Base-by-base conservation (phyloP, 441 rosid genomes). In the Erodium moschatum region DNA sequence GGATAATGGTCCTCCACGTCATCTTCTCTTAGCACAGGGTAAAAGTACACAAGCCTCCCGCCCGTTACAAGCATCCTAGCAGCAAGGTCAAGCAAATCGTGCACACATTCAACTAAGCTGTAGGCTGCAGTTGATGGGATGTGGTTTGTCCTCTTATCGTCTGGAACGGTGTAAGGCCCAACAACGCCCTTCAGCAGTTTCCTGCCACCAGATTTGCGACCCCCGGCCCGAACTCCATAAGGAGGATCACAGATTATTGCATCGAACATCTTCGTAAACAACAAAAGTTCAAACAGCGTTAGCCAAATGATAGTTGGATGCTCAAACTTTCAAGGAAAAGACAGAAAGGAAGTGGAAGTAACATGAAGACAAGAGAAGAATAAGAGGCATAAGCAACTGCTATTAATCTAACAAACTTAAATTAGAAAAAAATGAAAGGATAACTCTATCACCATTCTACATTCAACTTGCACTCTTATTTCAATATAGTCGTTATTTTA, bases 151-250 rank as follows among this genome's bases (percentile, higher is more conserved):
- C 97, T 89, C 76, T 91, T 89, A 68, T 91, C 96, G 13, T 94
- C 97, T 0, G 97, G 95, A 67, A 94, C 89, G 0, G 86, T 85
- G 83, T 94, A 94, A 38, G 98, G 97, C 18, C 80, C 88, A 62
- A 87, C 85, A 16, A 73, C 82, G 54, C 98, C 98, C 74, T 91
- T 88, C 2, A 94, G 83, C 72, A 94, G 79, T 80, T 94, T 94
- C 31, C 98, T 78, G 27, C 97, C 98, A 70, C 98, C 97, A 0
- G 98, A 91, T 76, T 94, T 94, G 33, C 96, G 91, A 11, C 97
- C 98, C 63, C 98, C 92, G 70, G 98, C 98, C 16, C 97, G 89
- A 73, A 94, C 97, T 6, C 98, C 98, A 31, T 89, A 94, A 15
- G 97, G 97, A 54, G 97, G 98, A 74, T 94, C 98, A 29, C 97